Conservation (phyloP, 441 rosid species). For the Aleurites moluccanus region DNA sequence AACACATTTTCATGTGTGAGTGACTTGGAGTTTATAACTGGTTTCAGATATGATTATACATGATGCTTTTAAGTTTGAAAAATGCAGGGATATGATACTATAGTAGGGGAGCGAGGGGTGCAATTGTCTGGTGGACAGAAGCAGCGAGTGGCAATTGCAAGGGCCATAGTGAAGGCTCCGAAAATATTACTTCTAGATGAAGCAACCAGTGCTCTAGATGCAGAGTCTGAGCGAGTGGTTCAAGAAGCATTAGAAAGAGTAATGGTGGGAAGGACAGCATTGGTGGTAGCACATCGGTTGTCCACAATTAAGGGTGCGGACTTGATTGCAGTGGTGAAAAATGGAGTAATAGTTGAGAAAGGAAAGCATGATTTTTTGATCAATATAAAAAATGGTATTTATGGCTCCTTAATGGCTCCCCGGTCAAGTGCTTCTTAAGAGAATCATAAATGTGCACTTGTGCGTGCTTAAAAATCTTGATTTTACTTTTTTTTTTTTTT, state of each 20-base stretch:
- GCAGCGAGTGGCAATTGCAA: conserved; percentile 63
- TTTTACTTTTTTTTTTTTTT: background rate
- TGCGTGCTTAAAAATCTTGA: background rate
- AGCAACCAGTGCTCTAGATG: conserved; percentile 70
- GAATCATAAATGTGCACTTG: background rate
- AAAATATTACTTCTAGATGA: conserved; percentile 57
- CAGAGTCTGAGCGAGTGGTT: conserved; percentile 58
- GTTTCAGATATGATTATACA: background rate
- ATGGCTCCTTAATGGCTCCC: conserved; percentile 55
- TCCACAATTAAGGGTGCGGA: conserved; percentile 53
- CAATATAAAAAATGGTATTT: conserved; percentile 47
- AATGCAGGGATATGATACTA: conserved; percentile 57
- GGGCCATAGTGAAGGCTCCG: conserved; percentile 59
- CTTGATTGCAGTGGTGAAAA: conserved; percentile 53
- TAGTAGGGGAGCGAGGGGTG: conserved; percentile 69
- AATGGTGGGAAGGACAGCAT: conserved; percentile 50
- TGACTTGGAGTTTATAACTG: background rate
- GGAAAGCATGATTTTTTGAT: conserved; percentile 53
- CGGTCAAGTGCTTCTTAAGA: conserved; percentile 36
- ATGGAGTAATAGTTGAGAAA: conserved; percentile 61
- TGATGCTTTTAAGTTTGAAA: background rate
- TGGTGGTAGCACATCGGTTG: conserved; percentile 61
- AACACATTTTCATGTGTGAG: background rate
- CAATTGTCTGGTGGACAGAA: conserved; percentile 77
- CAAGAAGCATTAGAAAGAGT: conserved; percentile 54